These are phyloP conservation scores for Pyrenophora tritici-repentis DNA, from an alignment of 2,329 filamentous ascomycete species.

Conservation along the genomic window DNA sequence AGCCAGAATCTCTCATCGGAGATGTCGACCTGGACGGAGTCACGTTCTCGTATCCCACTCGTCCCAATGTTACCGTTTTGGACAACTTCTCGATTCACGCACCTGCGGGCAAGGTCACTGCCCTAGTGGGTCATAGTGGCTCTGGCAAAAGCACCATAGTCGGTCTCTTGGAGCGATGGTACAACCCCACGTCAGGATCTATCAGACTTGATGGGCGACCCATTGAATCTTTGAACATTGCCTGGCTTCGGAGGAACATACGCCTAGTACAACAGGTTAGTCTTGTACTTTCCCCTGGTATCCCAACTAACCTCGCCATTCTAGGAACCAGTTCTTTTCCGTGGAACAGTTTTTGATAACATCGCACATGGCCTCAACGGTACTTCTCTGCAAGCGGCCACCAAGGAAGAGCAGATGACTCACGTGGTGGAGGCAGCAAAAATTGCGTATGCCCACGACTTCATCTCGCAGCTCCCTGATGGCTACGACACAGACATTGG, in stretches of 20 bases:
- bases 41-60: conserved; percentile 90
- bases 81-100: conserved; percentile 51
- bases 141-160: conserved; percentile 94
- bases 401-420: conserved; percentile 68
- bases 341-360: conserved; percentile 84
- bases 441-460: conserved; percentile 85
- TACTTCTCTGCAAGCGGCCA: conserved; percentile 70
- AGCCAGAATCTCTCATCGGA: conserved; percentile 2
- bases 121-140: conserved; percentile 69
- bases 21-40: conserved; percentile 75
- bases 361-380: conserved; percentile 87
- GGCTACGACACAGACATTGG: conserved; percentile 92
- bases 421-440: conserved; percentile 79
- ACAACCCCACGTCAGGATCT: conserved; percentile 74
- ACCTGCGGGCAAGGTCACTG: conserved; percentile 59
- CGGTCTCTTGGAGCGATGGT: conserved; percentile 88
- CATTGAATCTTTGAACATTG: conserved; percentile 51
- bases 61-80: conserved; percentile 79
- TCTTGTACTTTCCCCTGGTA: neutral
- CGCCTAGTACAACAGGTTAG: conserved; percentile 52
- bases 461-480: conserved; percentile 78
- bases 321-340: conserved; percentile 89
- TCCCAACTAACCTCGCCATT: conserved; percentile 60
- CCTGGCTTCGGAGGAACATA: conserved; percentile 68
- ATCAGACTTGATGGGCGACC: conserved; percentile 72